Evolutionary conservation across 2,329 filamentous ascomycete genomes (phyloP), one percentile per base, ranked within the genome.

Genomic region (Pochonia chlamydosporia): DNA sequence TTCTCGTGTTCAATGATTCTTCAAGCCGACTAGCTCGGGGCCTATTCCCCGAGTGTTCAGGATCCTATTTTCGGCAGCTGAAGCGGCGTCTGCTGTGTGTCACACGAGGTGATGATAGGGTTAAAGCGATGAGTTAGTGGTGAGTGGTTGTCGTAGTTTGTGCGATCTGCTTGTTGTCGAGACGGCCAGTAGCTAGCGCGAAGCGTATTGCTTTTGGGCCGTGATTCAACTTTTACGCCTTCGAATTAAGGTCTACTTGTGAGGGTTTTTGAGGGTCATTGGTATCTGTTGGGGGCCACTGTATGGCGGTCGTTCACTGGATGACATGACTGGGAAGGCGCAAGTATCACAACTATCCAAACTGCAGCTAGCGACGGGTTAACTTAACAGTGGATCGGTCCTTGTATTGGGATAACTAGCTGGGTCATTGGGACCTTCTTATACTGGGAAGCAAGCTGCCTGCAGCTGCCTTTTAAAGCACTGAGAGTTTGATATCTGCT

Each of bases 161-260:
- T 31, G 28, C 14, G 28, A 31, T 31, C 28, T 14, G 14, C 9
- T 31, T 31, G 28, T 31, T 31, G 9, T 31, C 28, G 14, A 31
- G 28, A 31, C 28, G 28, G 28, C 28, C 28, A 31, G 28, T 9
- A 31, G 28, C 14, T 14, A 31, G 28, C 28, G 58, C 55, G n/a
- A n/a, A n/a, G n/a, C n/a, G n/a, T n/a, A n/a, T n/a, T n/a, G n/a
- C n/a, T n/a, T n/a, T n/a, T n/a, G n/a, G n/a, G n/a, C n/a, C n/a
- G n/a, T n/a, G n/a, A n/a, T n/a, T n/a, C n/a, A n/a, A n/a, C n/a
- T n/a, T n/a, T n/a, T n/a, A n/a, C n/a, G n/a, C n/a, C n/a, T n/a
- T n/a, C n/a, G n/a, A n/a, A n/a, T n/a, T n/a, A n/a, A n/a, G n/a
- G n/a, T n/a, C n/a, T n/a, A n/a, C n/a, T n/a, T n/a, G n/a, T n/a